Conservation (phyloP, 176 grass and related monocot genomes). For the Musa troglodytarum region DNA sequence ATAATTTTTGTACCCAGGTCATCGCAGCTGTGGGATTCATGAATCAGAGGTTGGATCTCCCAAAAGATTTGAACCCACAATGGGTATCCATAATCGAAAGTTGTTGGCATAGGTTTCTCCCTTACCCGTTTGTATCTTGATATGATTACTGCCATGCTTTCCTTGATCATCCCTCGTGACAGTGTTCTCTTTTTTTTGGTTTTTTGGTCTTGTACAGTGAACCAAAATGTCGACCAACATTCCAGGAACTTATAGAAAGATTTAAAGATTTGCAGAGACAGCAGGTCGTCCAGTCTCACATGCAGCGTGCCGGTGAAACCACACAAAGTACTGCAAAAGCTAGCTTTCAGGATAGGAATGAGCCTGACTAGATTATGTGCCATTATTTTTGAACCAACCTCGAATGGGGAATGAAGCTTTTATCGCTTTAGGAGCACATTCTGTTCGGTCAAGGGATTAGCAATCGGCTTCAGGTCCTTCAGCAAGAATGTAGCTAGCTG, state of each 20-base stretch:
- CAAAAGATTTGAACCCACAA: constrained; percentile 59
- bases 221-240: constrained; percentile 52
- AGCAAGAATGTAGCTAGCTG: neutral
- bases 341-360: constrained; percentile 44
- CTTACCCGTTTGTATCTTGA: neutral
- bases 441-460: neutral
- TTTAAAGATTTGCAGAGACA: constrained; percentile 63
- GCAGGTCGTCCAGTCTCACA: constrained; percentile 43
- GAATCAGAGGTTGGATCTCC: constrained; percentile 84
- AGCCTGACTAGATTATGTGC: neutral
- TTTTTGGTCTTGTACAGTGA: constrained; percentile 41
- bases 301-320: constrained; percentile 43
- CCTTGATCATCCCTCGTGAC: neutral
- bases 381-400: neutral
- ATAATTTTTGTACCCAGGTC: constrained; percentile 30
- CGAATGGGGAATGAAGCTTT: neutral
- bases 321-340: constrained; percentile 28
- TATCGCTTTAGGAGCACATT: neutral
- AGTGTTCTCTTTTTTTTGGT: no score
- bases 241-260: constrained; percentile 73
- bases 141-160: neutral
- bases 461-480: neutral
- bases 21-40: constrained; percentile 94
- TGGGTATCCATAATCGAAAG: constrained; percentile 77
- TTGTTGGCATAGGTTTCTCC: constrained; percentile 77